Evolutionary conservation across 2,329 filamentous ascomycete genomes (phyloP).

Genomic region (Purpureocillium lavendulum): DNA sequence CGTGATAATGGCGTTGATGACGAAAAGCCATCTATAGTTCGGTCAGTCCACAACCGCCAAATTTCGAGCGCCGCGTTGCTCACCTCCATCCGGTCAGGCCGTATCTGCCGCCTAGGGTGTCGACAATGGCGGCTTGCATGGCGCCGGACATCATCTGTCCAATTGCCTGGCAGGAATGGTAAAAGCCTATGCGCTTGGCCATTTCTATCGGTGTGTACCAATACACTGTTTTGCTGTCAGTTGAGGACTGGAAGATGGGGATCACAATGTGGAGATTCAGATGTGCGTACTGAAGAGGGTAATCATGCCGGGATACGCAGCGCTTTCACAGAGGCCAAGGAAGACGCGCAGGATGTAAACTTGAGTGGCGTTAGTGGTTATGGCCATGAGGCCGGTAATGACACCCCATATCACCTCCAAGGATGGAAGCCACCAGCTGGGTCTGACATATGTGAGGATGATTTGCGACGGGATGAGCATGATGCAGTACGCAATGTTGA

Average conservation of each 20-base stretch:
- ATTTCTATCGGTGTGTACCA: constrained; percentile 33
- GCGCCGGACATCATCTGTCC: constrained; percentile 35
- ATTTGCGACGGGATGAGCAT: constrained; percentile 27
- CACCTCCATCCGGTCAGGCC: constrained; percentile 33
- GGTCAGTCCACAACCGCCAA: no score
- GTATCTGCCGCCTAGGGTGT: constrained; percentile 24
- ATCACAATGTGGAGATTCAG: not conserved
- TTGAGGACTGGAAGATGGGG: not conserved
- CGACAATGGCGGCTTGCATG: constrained; percentile 31
- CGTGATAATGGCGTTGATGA: constrained; percentile 31
- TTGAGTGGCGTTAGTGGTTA: constrained; percentile 23
- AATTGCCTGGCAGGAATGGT: constrained; percentile 29
- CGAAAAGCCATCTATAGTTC: constrained; percentile 28
- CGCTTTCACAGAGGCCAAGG: constrained; percentile 26
- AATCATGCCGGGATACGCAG: constrained; percentile 26
- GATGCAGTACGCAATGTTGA: constrained; percentile 52
- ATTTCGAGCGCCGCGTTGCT: not conserved
- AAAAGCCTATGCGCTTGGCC: constrained; percentile 30
- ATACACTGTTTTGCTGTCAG: constrained; percentile 14
- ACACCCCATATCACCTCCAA: constrained; percentile 22
- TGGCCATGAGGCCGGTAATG: constrained; percentile 19
- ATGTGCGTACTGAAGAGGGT: constrained; percentile 19
- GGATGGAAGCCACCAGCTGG: constrained; percentile 27
- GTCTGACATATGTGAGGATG: constrained; percentile 27
- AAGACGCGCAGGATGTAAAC: constrained; percentile 30